Conservation (phyloP, 139 green algal species). For the Tetradesmus lagerheimii region DNA sequence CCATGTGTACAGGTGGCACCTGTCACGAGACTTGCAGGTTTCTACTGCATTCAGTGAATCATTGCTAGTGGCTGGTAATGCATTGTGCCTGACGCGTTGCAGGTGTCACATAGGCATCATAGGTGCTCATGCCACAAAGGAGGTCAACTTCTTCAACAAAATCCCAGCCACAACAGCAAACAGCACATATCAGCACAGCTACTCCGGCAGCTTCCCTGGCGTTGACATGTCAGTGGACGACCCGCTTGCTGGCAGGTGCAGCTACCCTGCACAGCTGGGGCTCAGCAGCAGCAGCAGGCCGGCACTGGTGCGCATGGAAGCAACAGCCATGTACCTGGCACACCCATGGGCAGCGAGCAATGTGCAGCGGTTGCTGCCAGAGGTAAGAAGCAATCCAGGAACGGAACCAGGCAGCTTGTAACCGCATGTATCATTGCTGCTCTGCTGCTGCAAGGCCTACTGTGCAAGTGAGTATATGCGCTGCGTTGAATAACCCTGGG, state of each 20-base stretch:
- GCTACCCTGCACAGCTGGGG: background rate
- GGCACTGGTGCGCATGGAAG: conserved; percentile 25
- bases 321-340: conserved; percentile 18
- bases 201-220: conserved; percentile 15
- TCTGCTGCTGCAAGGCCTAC: too few relatives aligned
- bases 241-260: conserved; percentile 6
- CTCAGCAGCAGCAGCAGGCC: background rate
- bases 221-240: background rate
- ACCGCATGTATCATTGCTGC: background rate
- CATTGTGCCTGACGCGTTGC: background rate
- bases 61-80: too few relatives aligned
- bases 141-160: conserved; percentile 6
- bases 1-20: too few relatives aligned
- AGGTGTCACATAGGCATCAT: background rate
- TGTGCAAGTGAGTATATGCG: too few relatives aligned
- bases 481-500: too few relatives aligned
- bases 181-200: background rate
- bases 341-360: background rate
- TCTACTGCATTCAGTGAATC: too few relatives aligned
- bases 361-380: background rate
- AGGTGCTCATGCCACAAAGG: background rate
- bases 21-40: too few relatives aligned
- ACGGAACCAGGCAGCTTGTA: background rate
- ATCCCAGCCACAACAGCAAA: background rate
- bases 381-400: background rate